A percentile compares a stretch with the other conserved stretches of the same genome.
Conservation (phyloP, 352 stramenopile genomes). For the Pythium angustatum region DNA sequence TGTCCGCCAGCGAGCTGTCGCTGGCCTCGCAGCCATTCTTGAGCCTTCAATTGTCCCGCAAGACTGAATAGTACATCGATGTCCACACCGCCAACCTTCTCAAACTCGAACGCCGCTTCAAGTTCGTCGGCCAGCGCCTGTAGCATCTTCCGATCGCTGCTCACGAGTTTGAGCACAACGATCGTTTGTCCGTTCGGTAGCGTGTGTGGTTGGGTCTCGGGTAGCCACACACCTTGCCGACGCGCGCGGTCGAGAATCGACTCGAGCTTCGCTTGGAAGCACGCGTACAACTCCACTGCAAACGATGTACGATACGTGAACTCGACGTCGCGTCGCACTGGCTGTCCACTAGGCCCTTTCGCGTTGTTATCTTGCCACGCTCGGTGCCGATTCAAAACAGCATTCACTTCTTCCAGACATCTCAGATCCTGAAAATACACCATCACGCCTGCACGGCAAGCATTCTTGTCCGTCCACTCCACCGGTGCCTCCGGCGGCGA, state of each 20-base stretch:
- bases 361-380: conserved; percentile 5
- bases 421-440: conserved; percentile 14
- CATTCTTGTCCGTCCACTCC: conserved; percentile 10
- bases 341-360: conserved; percentile 18
- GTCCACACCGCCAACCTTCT: conserved; percentile 5
- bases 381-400: not conserved
- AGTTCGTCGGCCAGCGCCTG: conserved; percentile 4
- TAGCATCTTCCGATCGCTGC: not conserved
- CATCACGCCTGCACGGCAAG: conserved; percentile 14
- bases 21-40: conserved; percentile 1
- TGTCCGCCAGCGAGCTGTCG: not conserved
- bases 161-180: conserved; percentile 18
- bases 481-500: not conserved
- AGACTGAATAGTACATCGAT: conserved; percentile 15
- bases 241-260: not conserved
- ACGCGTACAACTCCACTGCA: conserved; percentile 15
- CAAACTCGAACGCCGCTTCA: conserved; percentile 4
- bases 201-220: not conserved
- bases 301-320: conserved; percentile 17
- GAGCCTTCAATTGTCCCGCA: conserved; percentile 9
- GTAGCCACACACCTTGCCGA: not conserved
- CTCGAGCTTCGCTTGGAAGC: not conserved
- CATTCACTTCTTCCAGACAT: not conserved
- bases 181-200: conserved; percentile 13
- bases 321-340: conserved; percentile 23